phyloP scores from a whole-genome alignment of 2,329 filamentous ascomycete species.

The Hypoxylon sp. region DNA sequence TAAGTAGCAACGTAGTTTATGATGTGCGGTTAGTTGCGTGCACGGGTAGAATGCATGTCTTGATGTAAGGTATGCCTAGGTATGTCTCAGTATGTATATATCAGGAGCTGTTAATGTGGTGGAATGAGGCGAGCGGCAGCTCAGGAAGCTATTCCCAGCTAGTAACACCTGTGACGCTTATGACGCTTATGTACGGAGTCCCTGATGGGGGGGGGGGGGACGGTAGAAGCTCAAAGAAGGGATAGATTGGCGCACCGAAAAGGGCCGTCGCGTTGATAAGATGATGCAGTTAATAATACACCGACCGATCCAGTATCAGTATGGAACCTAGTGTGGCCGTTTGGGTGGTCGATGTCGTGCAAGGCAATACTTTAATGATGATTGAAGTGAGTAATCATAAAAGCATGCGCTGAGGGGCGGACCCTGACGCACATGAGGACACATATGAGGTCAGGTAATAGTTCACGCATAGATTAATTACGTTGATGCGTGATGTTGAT shows the following conservation, averaged over 20 bases:
- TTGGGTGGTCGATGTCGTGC: slow-evolving; percentile 35
- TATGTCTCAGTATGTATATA: slow-evolving; percentile 33
- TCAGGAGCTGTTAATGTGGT: slow-evolving; percentile 28
- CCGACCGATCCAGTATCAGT: slow-evolving; percentile 7
- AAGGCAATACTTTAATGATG: slow-evolving; percentile 31
- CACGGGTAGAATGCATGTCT: slow-evolving; percentile 32
- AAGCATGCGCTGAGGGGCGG: slow-evolving; percentile 29
- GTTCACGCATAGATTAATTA: slow-evolving; percentile 17
- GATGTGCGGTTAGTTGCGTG: slow-evolving; percentile 33
- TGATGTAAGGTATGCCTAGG: slow-evolving; percentile 22
- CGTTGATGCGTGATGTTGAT: slow-evolving; percentile 14
- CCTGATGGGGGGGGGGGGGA: slow-evolving; percentile 33
- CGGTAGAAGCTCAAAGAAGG: slow-evolving; percentile 31
- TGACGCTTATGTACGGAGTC: slow-evolving; percentile 43
- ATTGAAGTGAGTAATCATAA: slow-evolving; percentile 37
- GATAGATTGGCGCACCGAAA: slow-evolving; percentile 33
- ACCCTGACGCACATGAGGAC: slow-evolving; percentile 23
- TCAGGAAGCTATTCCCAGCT: slow-evolving; percentile 45
- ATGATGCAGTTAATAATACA: slow-evolving; percentile 34
- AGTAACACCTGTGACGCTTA: slow-evolving; percentile 30
- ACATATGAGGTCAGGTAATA: slow-evolving; percentile 26
- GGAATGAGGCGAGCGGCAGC: slow-evolving; percentile 45
- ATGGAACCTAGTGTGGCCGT: slow-evolving; percentile 20
- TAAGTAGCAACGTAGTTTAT: slow-evolving; percentile 39
- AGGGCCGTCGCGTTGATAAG: slow-evolving; percentile 31